Percentiles rank a stretch among this genome's conserved stretches.
Evolutionary conservation across 1,284 basidiomycete genomes (phyloP).

Genomic region (Tilletia caries): DNA sequence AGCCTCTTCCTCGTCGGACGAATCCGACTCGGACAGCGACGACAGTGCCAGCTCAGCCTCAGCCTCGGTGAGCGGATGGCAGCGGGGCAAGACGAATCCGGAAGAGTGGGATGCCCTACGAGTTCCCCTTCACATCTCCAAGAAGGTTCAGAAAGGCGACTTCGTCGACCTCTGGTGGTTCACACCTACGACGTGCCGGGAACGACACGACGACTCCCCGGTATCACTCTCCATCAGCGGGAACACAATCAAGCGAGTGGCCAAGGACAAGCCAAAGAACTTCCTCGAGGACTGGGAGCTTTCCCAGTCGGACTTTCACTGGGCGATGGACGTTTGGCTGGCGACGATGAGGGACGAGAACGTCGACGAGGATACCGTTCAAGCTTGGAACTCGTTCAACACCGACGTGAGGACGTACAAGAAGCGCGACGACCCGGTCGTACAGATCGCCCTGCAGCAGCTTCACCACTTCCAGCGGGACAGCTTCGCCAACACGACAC

Average conservation of each 20-base stretch:
- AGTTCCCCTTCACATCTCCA: background rate
- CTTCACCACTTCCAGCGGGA: background rate
- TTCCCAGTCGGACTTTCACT: background rate
- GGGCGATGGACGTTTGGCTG: background rate
- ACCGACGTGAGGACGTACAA: background rate
- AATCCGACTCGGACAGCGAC: too few species aligned
- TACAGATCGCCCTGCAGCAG: background rate
- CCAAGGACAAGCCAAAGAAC: background rate
- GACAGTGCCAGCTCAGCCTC: too few species aligned
- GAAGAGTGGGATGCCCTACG: background rate
- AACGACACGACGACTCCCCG: background rate
- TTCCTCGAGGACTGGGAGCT: background rate
- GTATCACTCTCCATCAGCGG: background rate
- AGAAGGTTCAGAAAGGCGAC: background rate
- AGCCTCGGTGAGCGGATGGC: background rate
- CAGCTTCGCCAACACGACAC: background rate
- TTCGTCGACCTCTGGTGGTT: background rate
- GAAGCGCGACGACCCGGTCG: background rate
- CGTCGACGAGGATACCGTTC: background rate
- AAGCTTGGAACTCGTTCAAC: background rate
- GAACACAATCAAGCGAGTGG: background rate
- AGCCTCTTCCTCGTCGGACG: too few species aligned
- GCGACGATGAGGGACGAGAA: background rate
- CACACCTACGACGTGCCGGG: background rate
- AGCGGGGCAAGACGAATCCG: background rate